Percentiles rank a stretch among this genome's conserved stretches.
Conservation (phyloP, 306 rosid species). For the Glycyrrhiza uralensis region DNA sequence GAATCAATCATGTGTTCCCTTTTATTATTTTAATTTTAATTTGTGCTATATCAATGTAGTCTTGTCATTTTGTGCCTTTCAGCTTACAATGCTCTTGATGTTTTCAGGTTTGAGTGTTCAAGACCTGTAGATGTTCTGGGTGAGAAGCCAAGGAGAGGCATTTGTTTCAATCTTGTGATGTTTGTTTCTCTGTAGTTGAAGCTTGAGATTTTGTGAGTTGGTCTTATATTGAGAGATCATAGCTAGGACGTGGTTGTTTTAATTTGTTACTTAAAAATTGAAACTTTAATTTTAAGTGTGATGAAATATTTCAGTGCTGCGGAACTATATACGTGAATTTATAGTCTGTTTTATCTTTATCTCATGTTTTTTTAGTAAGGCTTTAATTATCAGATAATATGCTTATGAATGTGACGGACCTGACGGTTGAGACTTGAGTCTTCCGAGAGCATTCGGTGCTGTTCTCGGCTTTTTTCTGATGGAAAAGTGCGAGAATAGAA, state of each 20-base stretch:
- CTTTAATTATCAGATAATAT: background rate
- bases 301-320: background rate
- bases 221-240: slow-evolving; percentile 3
- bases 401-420: background rate
- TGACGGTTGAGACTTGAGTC: too few species aligned
- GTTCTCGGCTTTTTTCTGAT: background rate
- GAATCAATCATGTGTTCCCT: background rate
- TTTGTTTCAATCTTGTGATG: slow-evolving; percentile 8
- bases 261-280: slow-evolving; percentile 10
- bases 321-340: background rate
- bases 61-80: background rate
- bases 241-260: slow-evolving; percentile 16
- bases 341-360: background rate
- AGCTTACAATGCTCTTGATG: background rate
- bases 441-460: background rate
- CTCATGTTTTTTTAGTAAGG: background rate
- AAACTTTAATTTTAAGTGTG: background rate
- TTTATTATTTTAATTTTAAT: background rate
- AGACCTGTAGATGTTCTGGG: slow-evolving; percentile 50
- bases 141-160: background rate
- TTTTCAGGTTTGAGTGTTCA: slow-evolving; percentile 81
- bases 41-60: background rate
- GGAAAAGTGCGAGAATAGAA: background rate
- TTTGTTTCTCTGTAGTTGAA: slow-evolving; percentile 20
- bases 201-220: slow-evolving; percentile 18